Evolutionary conservation across 1,139 yeast species (phyloP).

Genomic region (Scheffersomyces quercinus): DNA sequence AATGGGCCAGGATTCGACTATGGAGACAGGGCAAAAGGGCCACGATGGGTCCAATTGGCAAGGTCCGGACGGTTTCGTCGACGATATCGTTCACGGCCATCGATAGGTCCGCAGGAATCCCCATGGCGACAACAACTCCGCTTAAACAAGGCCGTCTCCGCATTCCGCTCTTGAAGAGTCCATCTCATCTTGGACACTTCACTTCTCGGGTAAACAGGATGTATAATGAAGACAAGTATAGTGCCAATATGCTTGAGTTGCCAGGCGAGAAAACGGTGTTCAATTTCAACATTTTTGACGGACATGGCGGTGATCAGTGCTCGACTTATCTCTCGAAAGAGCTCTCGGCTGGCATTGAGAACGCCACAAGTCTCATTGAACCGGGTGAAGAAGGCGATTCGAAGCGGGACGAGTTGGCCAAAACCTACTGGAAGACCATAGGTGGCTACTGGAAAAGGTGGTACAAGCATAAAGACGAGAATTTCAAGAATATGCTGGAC

Average conservation of each 20-base stretch:
- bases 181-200: constrained; percentile 78
- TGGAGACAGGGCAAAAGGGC: too few species aligned
- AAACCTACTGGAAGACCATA: constrained; percentile 54
- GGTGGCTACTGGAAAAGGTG: constrained; percentile 93
- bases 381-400: constrained; percentile 22
- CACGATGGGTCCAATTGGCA: too few species aligned
- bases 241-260: constrained; percentile 55
- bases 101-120: constrained; percentile 16
- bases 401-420: constrained; percentile 38
- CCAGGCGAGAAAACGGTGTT: constrained; percentile 35
- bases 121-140: constrained; percentile 11
- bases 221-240: constrained; percentile 79
- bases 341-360: constrained; percentile 59
- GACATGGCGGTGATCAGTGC: constrained; percentile 89
- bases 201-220: constrained; percentile 74
- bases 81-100: constrained; percentile 30
- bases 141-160: constrained; percentile 29
- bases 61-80: constrained; percentile 17
- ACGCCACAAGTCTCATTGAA: constrained; percentile 17
- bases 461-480: constrained; percentile 50
- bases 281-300: constrained; percentile 80
- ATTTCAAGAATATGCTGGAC: constrained; percentile 45
- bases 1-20: too few species aligned
- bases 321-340: constrained; percentile 56
- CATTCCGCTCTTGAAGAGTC: constrained; percentile 65